A percentile compares a stretch with the other conserved stretches of the same genome.
Evolutionary conservation across 106 monocot species (phyloP).

Genomic region (Apostasia ramifera): DNA sequence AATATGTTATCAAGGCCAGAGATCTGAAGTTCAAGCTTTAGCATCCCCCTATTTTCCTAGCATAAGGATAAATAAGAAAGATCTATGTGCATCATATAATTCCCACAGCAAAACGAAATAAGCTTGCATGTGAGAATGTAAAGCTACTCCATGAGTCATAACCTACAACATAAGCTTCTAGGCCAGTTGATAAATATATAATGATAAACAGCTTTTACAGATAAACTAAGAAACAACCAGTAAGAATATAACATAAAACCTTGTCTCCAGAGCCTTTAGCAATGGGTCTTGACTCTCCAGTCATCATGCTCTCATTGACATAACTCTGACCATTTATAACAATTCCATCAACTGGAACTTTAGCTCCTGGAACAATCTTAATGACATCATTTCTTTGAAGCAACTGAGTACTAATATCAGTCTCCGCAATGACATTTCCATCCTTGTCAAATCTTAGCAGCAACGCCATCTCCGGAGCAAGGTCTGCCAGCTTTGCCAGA

Average conservation of each 20-base stretch:
- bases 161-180: too few species aligned
- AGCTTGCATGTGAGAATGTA: too few species aligned
- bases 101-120: too few species aligned
- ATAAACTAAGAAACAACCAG: neutral
- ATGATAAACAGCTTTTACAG: too few species aligned
- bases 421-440: slow-evolving; percentile 60
- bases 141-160: too few species aligned
- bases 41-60: too few species aligned
- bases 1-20: too few species aligned
- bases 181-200: too few species aligned
- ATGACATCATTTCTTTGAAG: slow-evolving; percentile 86
- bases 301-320: slow-evolving; percentile 99
- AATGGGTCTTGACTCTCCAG: slow-evolving; percentile 75
- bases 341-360: slow-evolving; percentile 87
- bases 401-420: slow-evolving; percentile 69
- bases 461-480: slow-evolving; percentile 86
- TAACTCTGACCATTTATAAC: slow-evolving; percentile 71
- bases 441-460: slow-evolving; percentile 49
- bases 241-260: slow-evolving; percentile 26
- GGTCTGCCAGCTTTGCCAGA: slow-evolving; percentile 64
- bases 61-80: too few species aligned
- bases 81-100: too few species aligned
- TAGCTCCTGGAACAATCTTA: slow-evolving; percentile 83
- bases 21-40: too few species aligned
- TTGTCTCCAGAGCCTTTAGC: slow-evolving; percentile 75